Evolutionary conservation across 2,329 filamentous ascomycete genomes (phyloP).

Genomic region (Phyllosticta citriasiana): DNA sequence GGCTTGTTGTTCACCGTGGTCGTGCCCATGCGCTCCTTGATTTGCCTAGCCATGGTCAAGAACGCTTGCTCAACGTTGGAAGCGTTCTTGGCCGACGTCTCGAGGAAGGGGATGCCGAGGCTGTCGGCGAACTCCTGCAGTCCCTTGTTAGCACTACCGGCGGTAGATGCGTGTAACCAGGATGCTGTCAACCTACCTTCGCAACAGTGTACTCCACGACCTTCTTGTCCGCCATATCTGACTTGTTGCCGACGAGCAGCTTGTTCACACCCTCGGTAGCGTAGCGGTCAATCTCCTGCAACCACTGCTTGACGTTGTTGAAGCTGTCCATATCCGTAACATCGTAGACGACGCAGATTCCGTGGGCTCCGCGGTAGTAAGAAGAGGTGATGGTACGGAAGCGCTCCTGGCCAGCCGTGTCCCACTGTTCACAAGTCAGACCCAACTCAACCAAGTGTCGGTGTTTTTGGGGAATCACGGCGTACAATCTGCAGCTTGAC

Average conservation of each 20-base stretch:
- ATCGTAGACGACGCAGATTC: conserved; percentile 99
- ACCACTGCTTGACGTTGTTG: conserved; percentile 99
- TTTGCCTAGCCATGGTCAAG: conserved; percentile 98
- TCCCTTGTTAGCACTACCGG: conserved; percentile 13
- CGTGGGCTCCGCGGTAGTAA: conserved; percentile 98
- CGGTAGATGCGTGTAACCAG: not conserved
- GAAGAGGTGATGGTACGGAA: conserved; percentile 99
- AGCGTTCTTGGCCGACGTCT: conserved; percentile 99
- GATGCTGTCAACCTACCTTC: conserved; percentile 58
- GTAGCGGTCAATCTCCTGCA: conserved; percentile 98
- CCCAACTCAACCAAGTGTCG: conserved; percentile 9
- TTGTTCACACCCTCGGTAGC: conserved; percentile 99
- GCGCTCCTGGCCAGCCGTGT: conserved; percentile 96
- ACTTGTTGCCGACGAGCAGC: conserved; percentile 98
- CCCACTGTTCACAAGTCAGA: conserved; percentile 58
- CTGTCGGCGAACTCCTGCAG: conserved; percentile 93
- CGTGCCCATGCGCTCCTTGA: conserved; percentile 99
- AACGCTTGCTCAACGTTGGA: conserved; percentile 99
- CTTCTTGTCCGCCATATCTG: conserved; percentile 99
- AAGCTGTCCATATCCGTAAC: conserved; percentile 99
- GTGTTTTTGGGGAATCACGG: conserved; percentile 13
- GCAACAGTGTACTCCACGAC: conserved; percentile 99
- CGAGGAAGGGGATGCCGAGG: conserved; percentile 96
- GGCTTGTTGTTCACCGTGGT: conserved; percentile 98
- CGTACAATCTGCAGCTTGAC: conserved; percentile 98